phyloP scores from a whole-genome alignment of 73 alveolate genomes.

The Uronychia setigera region DNA sequence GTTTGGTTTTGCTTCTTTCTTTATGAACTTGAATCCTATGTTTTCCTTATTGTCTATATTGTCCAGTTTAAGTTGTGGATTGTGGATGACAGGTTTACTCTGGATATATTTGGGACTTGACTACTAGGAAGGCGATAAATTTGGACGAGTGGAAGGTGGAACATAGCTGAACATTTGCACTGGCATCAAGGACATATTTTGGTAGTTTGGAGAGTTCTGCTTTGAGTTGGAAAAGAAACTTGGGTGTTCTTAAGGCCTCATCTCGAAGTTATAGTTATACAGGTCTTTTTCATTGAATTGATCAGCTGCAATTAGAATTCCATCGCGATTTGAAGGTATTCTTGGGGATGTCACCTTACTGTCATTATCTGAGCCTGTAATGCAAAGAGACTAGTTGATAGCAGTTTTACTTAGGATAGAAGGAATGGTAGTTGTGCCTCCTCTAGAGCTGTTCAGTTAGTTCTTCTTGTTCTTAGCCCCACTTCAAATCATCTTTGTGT shows the following conservation, averaged over 20 bases:
- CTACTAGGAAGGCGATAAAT: too few relatives aligned
- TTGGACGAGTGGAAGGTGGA: too few relatives aligned
- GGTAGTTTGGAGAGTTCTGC: not conserved
- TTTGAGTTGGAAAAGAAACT: not conserved
- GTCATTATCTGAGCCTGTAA: not conserved
- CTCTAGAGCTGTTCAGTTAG: not conserved
- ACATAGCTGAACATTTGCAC: not conserved
- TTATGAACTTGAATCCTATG: too few relatives aligned
- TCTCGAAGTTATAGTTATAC: not conserved
- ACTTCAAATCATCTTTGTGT: not conserved
- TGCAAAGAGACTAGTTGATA: not conserved
- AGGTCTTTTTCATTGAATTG: too few relatives aligned
- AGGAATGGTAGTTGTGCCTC: not conserved
- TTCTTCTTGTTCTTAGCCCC: constrained; percentile 1
- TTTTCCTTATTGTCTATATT: too few relatives aligned
- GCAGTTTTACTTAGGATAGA: not conserved
- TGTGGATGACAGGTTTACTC: too few relatives aligned
- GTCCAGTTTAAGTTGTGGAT: too few relatives aligned
- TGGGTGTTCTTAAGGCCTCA: not conserved
- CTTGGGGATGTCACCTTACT: not conserved
- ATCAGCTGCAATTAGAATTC: not conserved
- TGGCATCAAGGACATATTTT: not conserved
- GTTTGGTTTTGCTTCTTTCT: too few relatives aligned
- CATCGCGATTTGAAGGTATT: not conserved
- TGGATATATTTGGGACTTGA: too few relatives aligned